Percentiles rank a stretch among this genome's conserved stretches.
Conservation (phyloP, 2,329 filamentous ascomycete species). For the Moelleriella libera region DNA sequence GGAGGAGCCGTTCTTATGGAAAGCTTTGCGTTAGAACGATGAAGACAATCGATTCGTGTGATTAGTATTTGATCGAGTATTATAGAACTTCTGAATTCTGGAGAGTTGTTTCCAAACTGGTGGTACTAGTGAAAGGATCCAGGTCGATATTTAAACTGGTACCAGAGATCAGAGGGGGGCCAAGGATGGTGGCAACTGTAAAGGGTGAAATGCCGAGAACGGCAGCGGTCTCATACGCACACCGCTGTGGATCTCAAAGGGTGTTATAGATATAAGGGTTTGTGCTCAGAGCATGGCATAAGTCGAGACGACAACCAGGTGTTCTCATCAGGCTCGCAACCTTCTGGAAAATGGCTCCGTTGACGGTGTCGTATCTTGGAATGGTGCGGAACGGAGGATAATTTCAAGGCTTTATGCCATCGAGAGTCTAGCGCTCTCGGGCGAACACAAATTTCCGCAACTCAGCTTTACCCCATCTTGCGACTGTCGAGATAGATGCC, state of each 20-base stretch:
- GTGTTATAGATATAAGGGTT: constrained; percentile 1
- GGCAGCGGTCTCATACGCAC: background rate
- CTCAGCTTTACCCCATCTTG: constrained; percentile 1
- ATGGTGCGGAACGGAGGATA: constrained; percentile 5
- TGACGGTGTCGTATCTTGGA: constrained; percentile 1
- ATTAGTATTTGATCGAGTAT: background rate
- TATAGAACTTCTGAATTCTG: background rate
- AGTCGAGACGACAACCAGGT: background rate
- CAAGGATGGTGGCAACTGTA: constrained; percentile 4
- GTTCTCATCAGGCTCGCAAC: background rate
- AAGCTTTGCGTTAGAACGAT: background rate
- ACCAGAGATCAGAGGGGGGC: background rate
- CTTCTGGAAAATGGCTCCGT: constrained; percentile 2
- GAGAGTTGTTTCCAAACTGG: background rate
- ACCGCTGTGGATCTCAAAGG: constrained; percentile 4
- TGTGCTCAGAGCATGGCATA: background rate
- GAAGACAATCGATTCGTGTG: background rate
- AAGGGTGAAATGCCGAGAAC: constrained; percentile 4
- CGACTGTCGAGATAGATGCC: background rate
- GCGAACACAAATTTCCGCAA: constrained; percentile 1
- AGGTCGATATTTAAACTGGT: constrained; percentile 7
- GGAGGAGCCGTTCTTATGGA: constrained; percentile 1
- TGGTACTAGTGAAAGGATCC: constrained; percentile 4
- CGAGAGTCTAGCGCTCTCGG: background rate
- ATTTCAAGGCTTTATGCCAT: constrained; percentile 5